Percentiles rank a stretch among this genome's conserved stretches.
phyloP scores from a whole-genome alignment of 1,139 yeast species.

The Hyphopichia pseudoburtonii region DNA sequence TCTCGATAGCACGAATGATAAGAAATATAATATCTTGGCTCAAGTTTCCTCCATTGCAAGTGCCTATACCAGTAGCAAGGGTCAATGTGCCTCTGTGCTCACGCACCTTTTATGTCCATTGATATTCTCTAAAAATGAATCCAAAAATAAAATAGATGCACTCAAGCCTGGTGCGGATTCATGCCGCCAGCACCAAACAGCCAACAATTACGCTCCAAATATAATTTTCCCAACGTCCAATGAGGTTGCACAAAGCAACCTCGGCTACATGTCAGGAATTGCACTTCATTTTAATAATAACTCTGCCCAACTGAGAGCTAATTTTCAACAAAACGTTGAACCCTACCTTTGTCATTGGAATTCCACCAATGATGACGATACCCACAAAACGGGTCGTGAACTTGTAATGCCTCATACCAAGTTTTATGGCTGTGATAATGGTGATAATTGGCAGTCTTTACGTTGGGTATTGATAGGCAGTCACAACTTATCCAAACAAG shows the following conservation, averaged over 20 bases:
- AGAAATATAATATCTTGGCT: conserved; percentile 38
- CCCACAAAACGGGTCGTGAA: conserved; percentile 29
- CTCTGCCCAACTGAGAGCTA: conserved; percentile 20
- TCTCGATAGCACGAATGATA: conserved; percentile 12
- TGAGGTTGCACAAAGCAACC: conserved; percentile 45
- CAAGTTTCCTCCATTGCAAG: conserved; percentile 65
- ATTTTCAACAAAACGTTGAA: conserved; percentile 32
- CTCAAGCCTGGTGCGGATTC: conserved; percentile 31
- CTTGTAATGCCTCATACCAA: conserved; percentile 41
- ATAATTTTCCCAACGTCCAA: conserved; percentile 55
- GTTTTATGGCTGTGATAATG: conserved; percentile 42
- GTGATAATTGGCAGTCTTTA: conserved; percentile 48
- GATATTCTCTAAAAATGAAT: conserved; percentile 19
- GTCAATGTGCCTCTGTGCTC: conserved; percentile 46
- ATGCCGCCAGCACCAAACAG: conserved; percentile 23
- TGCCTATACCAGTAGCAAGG: conserved; percentile 38
- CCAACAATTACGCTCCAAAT: conserved; percentile 40
- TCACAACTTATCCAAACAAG: conserved; percentile 64
- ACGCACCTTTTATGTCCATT: conserved; percentile 56
- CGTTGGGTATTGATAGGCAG: conserved; percentile 69
- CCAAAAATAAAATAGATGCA: conserved; percentile 12
- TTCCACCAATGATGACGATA: conserved; percentile 9
- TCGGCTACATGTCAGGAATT: conserved; percentile 51
- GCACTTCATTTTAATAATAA: conserved; percentile 52
- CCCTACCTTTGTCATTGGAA: conserved; percentile 39